phyloP scores from a whole-genome alignment of 1,284 basidiomycete species.

The Cutaneotrichosporon sp. region DNA sequence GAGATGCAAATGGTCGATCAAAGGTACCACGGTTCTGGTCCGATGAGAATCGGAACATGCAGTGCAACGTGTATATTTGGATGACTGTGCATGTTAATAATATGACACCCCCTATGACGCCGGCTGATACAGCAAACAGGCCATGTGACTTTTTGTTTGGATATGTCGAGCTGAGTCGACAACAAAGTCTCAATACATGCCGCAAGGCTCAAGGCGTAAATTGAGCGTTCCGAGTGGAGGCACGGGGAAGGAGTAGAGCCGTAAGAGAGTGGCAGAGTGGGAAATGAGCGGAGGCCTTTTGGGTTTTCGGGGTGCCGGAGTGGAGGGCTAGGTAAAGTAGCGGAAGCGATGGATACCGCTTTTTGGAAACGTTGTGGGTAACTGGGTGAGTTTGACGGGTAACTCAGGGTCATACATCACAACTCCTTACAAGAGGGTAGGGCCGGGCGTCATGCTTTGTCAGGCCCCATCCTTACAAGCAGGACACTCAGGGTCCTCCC shows the following conservation, averaged over 20 bases:
- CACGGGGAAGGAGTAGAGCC: background rate
- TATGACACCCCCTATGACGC: background rate
- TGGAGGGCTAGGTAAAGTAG: background rate
- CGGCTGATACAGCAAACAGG: background rate
- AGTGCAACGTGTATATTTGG: too few relatives aligned
- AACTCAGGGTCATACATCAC: background rate
- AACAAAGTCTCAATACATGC: background rate
- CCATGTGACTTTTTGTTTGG: background rate
- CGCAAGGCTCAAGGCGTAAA: too few relatives aligned
- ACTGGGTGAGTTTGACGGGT: background rate
- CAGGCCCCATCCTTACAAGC: background rate
- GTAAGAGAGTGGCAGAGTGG: too few relatives aligned
- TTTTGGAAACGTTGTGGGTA: too few relatives aligned
- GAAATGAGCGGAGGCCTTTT: too few relatives aligned
- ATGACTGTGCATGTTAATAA: too few relatives aligned
- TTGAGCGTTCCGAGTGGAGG: background rate
- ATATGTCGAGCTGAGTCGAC: background rate
- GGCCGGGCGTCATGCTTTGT: conserved; percentile 5
- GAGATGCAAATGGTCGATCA: too few relatives aligned
- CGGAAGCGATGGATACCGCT: background rate
- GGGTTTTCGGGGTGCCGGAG: background rate
- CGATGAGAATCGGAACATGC: too few relatives aligned
- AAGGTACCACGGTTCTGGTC: too few relatives aligned
- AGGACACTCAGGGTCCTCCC: background rate
- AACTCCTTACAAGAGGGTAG: too few relatives aligned